Evolutionary conservation across 352 stramenopile genomes (phyloP).

Genomic region (Phytophthora colocasiae): DNA sequence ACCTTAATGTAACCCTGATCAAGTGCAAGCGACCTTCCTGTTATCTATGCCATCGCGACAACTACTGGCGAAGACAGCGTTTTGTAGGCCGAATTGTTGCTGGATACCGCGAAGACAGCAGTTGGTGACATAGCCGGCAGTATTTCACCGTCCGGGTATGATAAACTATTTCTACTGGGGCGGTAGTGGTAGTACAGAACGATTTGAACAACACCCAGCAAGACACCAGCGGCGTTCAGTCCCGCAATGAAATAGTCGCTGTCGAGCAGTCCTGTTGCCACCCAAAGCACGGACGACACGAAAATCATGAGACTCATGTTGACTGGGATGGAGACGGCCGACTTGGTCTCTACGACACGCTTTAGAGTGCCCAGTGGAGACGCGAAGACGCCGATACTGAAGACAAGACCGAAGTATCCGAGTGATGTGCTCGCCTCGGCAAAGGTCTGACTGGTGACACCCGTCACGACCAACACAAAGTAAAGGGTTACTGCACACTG

Average conservation of each 20-base stretch:
- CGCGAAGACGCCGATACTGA: constrained; percentile 25
- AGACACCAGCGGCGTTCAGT: constrained; percentile 37
- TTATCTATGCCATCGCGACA: background rate
- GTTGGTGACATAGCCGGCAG: background rate
- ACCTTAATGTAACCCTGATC: background rate
- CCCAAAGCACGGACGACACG: constrained; percentile 25
- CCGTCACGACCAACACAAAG: constrained; percentile 37
- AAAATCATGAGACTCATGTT: constrained; percentile 30
- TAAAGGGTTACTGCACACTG: constrained; percentile 37
- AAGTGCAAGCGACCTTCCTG: background rate
- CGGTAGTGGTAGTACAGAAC: constrained; percentile 54
- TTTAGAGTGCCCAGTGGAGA: constrained; percentile 31
- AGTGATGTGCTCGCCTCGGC: constrained; percentile 10
- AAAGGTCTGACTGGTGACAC: constrained; percentile 30
- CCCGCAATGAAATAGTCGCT: constrained; percentile 24
- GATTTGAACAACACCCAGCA: constrained; percentile 47
- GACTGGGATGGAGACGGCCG: constrained; percentile 29
- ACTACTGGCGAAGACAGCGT: background rate
- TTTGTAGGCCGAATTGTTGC: constrained; percentile 7
- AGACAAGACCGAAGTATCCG: constrained; percentile 28
- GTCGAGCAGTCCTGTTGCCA: constrained; percentile 18
- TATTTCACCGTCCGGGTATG: background rate
- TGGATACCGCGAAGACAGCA: background rate
- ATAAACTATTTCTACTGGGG: background rate
- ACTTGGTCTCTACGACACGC: constrained; percentile 27